Conservation (phyloP, 1,139 yeast species). For the Protomyces pachydermus region DNA sequence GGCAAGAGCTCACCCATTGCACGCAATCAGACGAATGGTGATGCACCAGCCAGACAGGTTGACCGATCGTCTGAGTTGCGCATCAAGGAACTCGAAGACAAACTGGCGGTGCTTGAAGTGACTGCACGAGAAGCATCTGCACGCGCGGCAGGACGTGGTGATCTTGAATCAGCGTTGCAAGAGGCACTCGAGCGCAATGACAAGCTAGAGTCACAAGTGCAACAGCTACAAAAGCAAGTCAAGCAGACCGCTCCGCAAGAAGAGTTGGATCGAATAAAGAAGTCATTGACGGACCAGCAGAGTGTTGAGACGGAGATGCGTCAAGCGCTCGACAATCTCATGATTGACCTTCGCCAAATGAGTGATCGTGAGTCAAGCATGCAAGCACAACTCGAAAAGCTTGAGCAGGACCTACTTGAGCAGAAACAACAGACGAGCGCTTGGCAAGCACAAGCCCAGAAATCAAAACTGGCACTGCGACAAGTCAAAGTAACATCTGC, state of each 20-base stretch:
- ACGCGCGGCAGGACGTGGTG: background rate
- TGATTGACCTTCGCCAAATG: constrained; percentile 43
- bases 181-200: constrained; percentile 8
- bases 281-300: constrained; percentile 40
- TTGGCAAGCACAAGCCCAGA: constrained; percentile 40
- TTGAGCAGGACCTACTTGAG: constrained; percentile 36
- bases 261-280: constrained; percentile 27
- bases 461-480: constrained; percentile 20
- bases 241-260: constrained; percentile 10
- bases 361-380: constrained; percentile 37
- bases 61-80: background rate
- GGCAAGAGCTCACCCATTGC: constrained; percentile 41
- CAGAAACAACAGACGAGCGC: constrained; percentile 40
- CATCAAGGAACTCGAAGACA: background rate
- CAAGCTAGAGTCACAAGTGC: constrained; percentile 5
- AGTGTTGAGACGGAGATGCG: constrained; percentile 43
- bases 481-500: constrained; percentile 15
- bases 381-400: constrained; percentile 34
- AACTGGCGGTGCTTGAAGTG: background rate
- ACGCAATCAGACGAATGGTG: constrained; percentile 40
- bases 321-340: constrained; percentile 43
- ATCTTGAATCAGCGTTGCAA: constrained; percentile 16
- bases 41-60: constrained; percentile 38
- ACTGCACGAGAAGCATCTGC: constrained; percentile 6
- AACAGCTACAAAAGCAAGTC: background rate